A percentile compares a stretch with the other conserved stretches of the same genome.
Conservation (phyloP, 768 basidiomycete genomes). For the Collybiopsis confluens region DNA sequence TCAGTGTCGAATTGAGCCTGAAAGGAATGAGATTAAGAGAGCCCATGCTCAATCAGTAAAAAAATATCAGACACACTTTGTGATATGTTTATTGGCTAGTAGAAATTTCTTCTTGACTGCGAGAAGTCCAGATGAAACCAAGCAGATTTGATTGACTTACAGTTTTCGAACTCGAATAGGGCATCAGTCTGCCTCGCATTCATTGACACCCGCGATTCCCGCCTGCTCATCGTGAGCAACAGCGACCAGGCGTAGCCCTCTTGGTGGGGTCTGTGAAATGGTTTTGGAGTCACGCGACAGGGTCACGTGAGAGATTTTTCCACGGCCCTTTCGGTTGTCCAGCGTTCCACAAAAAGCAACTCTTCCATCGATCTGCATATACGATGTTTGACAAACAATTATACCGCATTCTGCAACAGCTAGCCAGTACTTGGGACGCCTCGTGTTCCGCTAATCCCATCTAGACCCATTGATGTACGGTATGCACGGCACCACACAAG, state of each 20-base stretch:
- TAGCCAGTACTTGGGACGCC: too few relatives aligned
- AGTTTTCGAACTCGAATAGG: constrained; percentile 79
- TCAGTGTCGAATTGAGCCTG: constrained; percentile 83
- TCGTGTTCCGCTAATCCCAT: too few relatives aligned
- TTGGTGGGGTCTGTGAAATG: constrained; percentile 4
- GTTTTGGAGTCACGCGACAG: too few relatives aligned
- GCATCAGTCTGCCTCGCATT: constrained; percentile 72
- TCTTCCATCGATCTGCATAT: too few relatives aligned
- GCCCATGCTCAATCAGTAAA: background rate
- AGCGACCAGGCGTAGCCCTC: constrained; percentile 2
- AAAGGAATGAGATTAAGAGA: constrained; percentile 6
- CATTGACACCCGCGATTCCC: constrained; percentile 61
- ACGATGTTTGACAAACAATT: too few relatives aligned
- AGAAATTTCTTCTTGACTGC: constrained; percentile 91
- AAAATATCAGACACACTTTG: constrained; percentile 50
- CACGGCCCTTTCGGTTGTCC: too few relatives aligned
- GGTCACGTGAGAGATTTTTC: too few relatives aligned
- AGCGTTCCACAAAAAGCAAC: too few relatives aligned
- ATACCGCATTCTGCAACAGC: too few relatives aligned
- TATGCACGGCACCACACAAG: too few relatives aligned
- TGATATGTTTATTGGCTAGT: constrained; percentile 88
- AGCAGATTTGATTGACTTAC: constrained; percentile 39
- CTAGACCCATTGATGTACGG: too few relatives aligned
- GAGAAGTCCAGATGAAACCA: constrained; percentile 18
- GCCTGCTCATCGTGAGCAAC: constrained; percentile 43